Percentiles rank a stretch among this genome's conserved stretches.
phyloP scores from a whole-genome alignment of 202 grass and related monocot species.

The Zoysia matrella region DNA sequence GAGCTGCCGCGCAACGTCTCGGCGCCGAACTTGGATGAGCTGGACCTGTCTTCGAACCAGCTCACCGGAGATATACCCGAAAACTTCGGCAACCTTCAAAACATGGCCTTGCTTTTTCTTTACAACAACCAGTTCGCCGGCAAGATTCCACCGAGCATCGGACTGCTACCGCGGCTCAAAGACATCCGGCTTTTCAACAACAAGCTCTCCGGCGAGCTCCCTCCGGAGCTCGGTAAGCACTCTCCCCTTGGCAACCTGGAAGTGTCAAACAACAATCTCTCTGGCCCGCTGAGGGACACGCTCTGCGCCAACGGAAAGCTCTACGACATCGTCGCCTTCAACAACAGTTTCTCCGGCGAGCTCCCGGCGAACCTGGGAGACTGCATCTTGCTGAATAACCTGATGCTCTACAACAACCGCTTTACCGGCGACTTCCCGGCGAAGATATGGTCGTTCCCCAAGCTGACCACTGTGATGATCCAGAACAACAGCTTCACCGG shows the following conservation, averaged over 20 bases:
- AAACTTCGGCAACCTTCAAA: constrained; percentile 42
- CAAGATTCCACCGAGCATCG: constrained; percentile 62
- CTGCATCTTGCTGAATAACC: constrained; percentile 33
- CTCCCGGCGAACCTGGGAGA: constrained; percentile 47
- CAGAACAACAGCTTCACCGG: constrained; percentile 76
- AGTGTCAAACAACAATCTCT: constrained; percentile 57
- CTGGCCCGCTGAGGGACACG: constrained; percentile 45
- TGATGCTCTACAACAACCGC: constrained; percentile 65
- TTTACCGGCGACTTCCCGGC: constrained; percentile 58
- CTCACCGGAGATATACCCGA: constrained; percentile 67
- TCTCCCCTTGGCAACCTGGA: constrained; percentile 71
- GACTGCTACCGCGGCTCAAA: constrained; percentile 23
- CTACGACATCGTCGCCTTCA: constrained; percentile 50
- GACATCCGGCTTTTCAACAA: constrained; percentile 69
- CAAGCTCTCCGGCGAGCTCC: constrained; percentile 61
- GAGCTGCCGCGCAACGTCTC: constrained; percentile 44
- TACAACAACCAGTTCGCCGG: constrained; percentile 64
- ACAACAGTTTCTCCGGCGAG: constrained; percentile 67
- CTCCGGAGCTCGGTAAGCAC: constrained; percentile 65
- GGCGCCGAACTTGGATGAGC: constrained; percentile 35
- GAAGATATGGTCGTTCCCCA: constrained; percentile 57
- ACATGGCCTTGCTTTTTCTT: constrained; percentile 44
- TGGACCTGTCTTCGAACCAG: constrained; percentile 63
- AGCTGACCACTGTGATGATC: constrained; percentile 58
- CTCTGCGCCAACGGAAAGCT: constrained; percentile 59